Evolutionary conservation across 208 protist genomes (phyloP), one percentile per base, ranked within the genome.

Genomic region (Leishmania tropica): DNA sequence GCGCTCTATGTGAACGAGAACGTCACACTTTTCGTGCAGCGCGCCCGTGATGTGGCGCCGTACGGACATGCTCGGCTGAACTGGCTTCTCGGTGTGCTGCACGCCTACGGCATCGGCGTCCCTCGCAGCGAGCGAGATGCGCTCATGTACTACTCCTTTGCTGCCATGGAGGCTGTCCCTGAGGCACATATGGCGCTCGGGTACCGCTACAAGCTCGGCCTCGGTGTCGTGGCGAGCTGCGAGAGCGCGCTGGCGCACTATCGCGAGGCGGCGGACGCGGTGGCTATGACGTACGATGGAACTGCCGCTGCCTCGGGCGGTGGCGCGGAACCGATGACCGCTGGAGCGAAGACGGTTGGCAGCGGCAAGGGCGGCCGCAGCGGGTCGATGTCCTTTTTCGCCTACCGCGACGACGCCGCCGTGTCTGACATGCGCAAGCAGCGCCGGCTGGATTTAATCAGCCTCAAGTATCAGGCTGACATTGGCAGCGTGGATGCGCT

Each of bases 111-210:
- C 28, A 53, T 97, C 53, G 95, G 92, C 31, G 94, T 97, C 40
- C 83, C 83, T 19, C 89, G 81, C 40, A 93, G 85, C 42, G 90
- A 95, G 60, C 78, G 88, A 0, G 87, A 87, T 15, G 90, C 94
- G 6, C 65, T 98, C 37, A 64, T 96, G 77, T 90, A 98, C 86
- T 94, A 95, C 84, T 90, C 87, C 56, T 95, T 97, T 64, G 93
- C 95, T 1, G 93, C 95, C 51, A 82, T 94, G 73, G 89, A 92
- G 31, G 90, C 84, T 68, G 83, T 95, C 17, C 87, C 89, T 1
- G 88, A 96, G 86, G 91, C 93, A 47, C 88, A 96, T 79, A 84
- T 96, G 81, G 93, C 93, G 45, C 91, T 98, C 35, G 95, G 88
- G 54, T 87, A 95, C 68, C 92, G 93, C 64, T 90, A 97, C 86